These are phyloP conservation scores for Entomortierella parvispora DNA, from an alignment of 192 early-diverging fungal species.

Conservation along the genomic window DNA sequence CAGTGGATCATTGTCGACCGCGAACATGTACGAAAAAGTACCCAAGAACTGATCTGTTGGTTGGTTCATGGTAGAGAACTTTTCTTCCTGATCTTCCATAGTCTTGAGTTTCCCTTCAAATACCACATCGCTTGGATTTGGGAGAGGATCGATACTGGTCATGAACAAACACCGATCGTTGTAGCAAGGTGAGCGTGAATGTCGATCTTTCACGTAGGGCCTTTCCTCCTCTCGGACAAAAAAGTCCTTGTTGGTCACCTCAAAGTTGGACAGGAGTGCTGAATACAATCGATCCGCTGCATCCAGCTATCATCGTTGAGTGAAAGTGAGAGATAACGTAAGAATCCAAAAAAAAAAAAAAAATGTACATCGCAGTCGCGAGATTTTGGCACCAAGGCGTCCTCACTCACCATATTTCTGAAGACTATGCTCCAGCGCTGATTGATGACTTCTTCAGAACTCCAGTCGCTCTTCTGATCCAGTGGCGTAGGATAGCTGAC, in stretches of 20 bases:
- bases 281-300: constrained; percentile 54
- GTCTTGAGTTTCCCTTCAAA: constrained; percentile 39
- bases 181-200: constrained; percentile 57
- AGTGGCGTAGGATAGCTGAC: constrained; percentile 52
- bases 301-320: constrained; percentile 49
- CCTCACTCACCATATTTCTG: constrained; percentile 35
- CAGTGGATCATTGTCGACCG: constrained; percentile 54
- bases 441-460: constrained; percentile 19
- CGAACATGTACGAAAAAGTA: constrained; percentile 56
- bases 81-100: constrained; percentile 49
- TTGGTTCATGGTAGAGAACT: constrained; percentile 50
- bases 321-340: not conserved
- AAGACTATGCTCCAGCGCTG: constrained; percentile 53
- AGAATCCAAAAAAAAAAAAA: not conserved
- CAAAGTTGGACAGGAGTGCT: constrained; percentile 43
- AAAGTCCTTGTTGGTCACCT: constrained; percentile 49
- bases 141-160: constrained; percentile 61
- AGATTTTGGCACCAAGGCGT: not conserved
- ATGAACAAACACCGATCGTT: constrained; percentile 62
- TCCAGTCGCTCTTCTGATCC: constrained; percentile 49
- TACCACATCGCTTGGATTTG: constrained; percentile 47
- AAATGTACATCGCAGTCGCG: not conserved
- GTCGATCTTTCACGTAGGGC: constrained; percentile 46
- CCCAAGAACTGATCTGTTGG: constrained; percentile 52
- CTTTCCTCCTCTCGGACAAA: constrained; percentile 52